Conservation (phyloP, 129 eudicot species). For the Escallonia rubra region DNA sequence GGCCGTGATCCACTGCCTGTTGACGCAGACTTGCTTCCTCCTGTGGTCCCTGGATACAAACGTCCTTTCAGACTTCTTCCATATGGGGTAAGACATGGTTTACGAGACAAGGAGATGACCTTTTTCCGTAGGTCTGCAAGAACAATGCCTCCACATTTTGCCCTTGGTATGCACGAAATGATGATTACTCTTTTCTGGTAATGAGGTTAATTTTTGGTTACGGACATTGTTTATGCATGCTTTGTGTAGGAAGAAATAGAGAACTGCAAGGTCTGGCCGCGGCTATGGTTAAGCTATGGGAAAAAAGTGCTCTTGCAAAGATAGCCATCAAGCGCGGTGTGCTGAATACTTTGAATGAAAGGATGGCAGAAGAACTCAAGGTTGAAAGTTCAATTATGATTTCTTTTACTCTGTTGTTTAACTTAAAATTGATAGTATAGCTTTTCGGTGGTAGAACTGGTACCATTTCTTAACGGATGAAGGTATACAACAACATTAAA, state of each 20-base stretch:
- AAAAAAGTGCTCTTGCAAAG: constrained; percentile 75
- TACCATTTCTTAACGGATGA: not conserved
- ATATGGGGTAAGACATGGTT: constrained; percentile 42
- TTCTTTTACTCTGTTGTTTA: not conserved
- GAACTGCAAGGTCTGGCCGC: constrained; percentile 83
- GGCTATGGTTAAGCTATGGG: constrained; percentile 94
- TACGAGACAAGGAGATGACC: constrained; percentile 71
- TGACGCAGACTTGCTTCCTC: constrained; percentile 94
- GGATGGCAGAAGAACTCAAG: constrained; percentile 98
- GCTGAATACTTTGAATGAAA: constrained; percentile 69
- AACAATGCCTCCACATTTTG: constrained; percentile 90
- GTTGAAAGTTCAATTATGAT: constrained; percentile 21
- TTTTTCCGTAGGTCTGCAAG: constrained; percentile 66
- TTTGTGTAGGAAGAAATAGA: constrained; percentile 75
- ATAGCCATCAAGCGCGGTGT: constrained; percentile 95
- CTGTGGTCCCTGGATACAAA: constrained; percentile 61
- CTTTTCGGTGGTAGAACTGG: not conserved
- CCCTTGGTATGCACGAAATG: constrained; percentile 56
- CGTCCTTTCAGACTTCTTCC: constrained; percentile 89
- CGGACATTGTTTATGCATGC: not conserved
- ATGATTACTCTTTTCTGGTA: not conserved
- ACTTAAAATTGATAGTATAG: constrained; percentile 9
- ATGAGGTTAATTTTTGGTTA: not conserved
- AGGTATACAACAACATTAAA: not conserved
- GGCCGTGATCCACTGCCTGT: constrained; percentile 85